Conservation (phyloP, 805 yeast genomes). For the Candida quercuum region DNA sequence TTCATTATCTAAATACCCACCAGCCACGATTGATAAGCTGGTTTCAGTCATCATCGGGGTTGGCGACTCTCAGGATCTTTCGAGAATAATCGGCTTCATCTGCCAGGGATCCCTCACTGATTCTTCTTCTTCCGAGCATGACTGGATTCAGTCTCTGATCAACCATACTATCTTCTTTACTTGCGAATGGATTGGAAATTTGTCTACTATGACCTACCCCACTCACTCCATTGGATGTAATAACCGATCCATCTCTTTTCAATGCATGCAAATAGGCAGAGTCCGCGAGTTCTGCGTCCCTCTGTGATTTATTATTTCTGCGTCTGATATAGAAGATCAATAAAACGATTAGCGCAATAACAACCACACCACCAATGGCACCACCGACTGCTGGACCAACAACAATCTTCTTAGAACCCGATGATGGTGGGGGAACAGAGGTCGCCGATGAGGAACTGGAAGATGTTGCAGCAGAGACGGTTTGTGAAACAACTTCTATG, state of each 20-base stretch:
- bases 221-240: not conserved
- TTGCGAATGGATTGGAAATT: constrained; percentile 56
- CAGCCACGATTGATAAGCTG: too few relatives aligned
- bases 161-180: constrained; percentile 45
- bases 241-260: constrained; percentile 36
- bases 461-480: constrained; percentile 15
- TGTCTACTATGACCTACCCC: constrained; percentile 20
- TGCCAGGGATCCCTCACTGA: constrained; percentile 81
- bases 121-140: constrained; percentile 77
- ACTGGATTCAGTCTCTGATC: constrained; percentile 71
- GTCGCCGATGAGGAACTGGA: constrained; percentile 22
- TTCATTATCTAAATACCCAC: too few relatives aligned
- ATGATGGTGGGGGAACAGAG: constrained; percentile 5
- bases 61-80: constrained; percentile 80
- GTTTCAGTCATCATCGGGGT: constrained; percentile 76
- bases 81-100: constrained; percentile 80
- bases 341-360: constrained; percentile 36
- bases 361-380: constrained; percentile 52
- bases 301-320: constrained; percentile 26
- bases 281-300: constrained; percentile 46
- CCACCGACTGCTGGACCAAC: constrained; percentile 61
- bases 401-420: constrained; percentile 18
- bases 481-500: constrained; percentile 3
- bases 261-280: constrained; percentile 54
- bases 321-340: constrained; percentile 34